phyloP scores from a whole-genome alignment of 2,329 filamentous ascomycete genomes.

The Fusarium hostae region DNA sequence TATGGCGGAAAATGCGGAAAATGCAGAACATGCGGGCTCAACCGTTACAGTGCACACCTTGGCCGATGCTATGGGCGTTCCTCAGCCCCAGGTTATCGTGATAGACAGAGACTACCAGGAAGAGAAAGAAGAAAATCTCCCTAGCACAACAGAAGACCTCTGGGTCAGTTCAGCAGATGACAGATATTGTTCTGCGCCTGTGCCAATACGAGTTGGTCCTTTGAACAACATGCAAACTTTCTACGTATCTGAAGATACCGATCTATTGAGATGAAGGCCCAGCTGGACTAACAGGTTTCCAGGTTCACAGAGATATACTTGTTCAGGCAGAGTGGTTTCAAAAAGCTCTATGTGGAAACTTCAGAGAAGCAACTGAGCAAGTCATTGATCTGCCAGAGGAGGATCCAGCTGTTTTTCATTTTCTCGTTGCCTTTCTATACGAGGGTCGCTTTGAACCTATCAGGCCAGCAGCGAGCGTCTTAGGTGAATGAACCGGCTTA shows the following conservation, averaged over 20 bases:
- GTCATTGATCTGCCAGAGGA: slow-evolving; percentile 62
- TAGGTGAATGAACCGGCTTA: slow-evolving; percentile 46
- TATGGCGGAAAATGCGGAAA: slow-evolving; percentile 34
- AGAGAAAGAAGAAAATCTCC: slow-evolving; percentile 22
- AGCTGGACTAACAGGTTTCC: slow-evolving; percentile 30
- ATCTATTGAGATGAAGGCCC: background rate
- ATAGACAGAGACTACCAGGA: slow-evolving; percentile 36
- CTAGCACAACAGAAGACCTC: slow-evolving; percentile 56
- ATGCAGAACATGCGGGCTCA: slow-evolving; percentile 29
- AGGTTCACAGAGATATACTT: slow-evolving; percentile 61
- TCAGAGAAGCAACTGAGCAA: slow-evolving; percentile 58
- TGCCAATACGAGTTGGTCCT: slow-evolving; percentile 58
- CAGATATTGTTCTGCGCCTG: slow-evolving; percentile 58
- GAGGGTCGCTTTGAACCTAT: slow-evolving; percentile 60
- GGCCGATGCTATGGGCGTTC: slow-evolving; percentile 35
- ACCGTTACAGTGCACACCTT: slow-evolving; percentile 31
- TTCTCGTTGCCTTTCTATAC: slow-evolving; percentile 62
- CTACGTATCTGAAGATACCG: slow-evolving; percentile 32
- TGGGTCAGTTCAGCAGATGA: slow-evolving; percentile 63
- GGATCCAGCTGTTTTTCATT: slow-evolving; percentile 62
- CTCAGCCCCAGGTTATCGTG: slow-evolving; percentile 40
- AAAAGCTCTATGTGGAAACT: slow-evolving; percentile 60
- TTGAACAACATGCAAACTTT: slow-evolving; percentile 57
- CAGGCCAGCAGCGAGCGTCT: slow-evolving; percentile 54
- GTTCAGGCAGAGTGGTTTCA: slow-evolving; percentile 60